Conservation (phyloP, 148 eudicot genomes). For the Diospyros lotus region DNA sequence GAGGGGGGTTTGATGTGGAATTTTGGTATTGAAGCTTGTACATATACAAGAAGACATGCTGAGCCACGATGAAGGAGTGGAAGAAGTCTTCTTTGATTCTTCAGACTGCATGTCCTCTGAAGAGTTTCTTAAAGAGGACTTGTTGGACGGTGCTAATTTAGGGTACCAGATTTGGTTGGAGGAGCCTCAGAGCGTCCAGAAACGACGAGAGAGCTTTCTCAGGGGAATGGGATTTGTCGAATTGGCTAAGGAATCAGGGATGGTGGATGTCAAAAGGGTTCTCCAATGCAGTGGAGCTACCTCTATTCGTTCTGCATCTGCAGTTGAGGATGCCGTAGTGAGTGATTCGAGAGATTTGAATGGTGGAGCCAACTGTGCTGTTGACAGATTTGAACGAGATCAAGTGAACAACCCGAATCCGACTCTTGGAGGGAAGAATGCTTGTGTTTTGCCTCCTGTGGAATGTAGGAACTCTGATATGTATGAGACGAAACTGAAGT, state of each 20-base stretch:
- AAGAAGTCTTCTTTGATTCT: constrained; percentile 62
- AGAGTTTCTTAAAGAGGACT: constrained; percentile 25
- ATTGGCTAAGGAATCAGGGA: not conserved
- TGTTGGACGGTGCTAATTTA: constrained; percentile 4
- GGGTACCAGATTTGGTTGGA: constrained; percentile 51
- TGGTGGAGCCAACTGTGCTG: constrained; percentile 30
- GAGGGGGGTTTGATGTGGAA: constrained; percentile 32
- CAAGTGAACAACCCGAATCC: not conserved
- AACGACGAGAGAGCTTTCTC: constrained; percentile 51
- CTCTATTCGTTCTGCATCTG: constrained; percentile 25
- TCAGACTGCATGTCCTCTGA: constrained; percentile 32
- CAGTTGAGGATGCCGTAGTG: constrained; percentile 10
- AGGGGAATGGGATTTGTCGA: constrained; percentile 48
- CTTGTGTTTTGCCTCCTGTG: not conserved
- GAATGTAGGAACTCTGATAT: constrained; percentile 3
- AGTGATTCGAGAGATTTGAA: constrained; percentile 25
- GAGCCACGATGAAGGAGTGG: constrained; percentile 29
- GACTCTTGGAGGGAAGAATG: constrained; percentile 5
- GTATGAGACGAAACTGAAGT: constrained; percentile 29
- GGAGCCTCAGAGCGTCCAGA: constrained; percentile 52
- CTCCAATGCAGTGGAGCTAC: constrained; percentile 30
- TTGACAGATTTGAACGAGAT: constrained; percentile 31
- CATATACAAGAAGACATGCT: constrained; percentile 22
- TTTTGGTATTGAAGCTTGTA: constrained; percentile 14
- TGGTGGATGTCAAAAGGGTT: constrained; percentile 24